Evolutionary conservation across 345 rosid genomes (phyloP).

Genomic region (Microcos paniculata): DNA sequence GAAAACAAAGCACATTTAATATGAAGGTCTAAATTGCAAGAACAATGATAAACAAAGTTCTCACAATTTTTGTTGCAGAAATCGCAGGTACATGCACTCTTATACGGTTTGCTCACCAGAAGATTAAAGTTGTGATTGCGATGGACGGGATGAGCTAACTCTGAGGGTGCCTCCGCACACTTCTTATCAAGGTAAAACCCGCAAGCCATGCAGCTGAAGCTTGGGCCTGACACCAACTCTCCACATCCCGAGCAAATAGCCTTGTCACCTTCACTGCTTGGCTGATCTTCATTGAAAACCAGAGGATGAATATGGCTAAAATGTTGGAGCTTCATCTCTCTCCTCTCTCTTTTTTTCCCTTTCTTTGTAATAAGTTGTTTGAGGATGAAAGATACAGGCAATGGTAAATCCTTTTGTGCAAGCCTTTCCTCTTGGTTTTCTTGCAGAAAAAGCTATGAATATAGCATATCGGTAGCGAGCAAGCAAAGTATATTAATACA

Average conservation of each 20-base stretch:
- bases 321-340: background rate
- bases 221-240: background rate
- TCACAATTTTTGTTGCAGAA: background rate
- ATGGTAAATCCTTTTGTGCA: too few relatives aligned
- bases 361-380: too few relatives aligned
- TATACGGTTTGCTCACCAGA: background rate
- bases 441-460: too few relatives aligned
- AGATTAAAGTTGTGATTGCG: background rate
- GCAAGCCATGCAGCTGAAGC: background rate
- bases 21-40: background rate
- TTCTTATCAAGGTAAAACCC: background rate
- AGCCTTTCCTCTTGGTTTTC: too few relatives aligned
- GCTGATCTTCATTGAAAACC: background rate
- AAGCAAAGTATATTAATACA: too few relatives aligned
- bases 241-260: background rate
- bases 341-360: too few relatives aligned
- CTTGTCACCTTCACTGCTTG: background rate
- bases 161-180: background rate
- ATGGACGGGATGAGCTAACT: background rate
- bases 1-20: background rate
- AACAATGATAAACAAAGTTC: background rate
- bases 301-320: slow-evolving; percentile 1
- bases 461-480: too few relatives aligned
- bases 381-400: too few relatives aligned
- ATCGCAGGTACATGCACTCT: rapidly evolving